A percentile compares a stretch with the other conserved stretches of the same genome.
Evolutionary conservation across 2,329 filamentous ascomycete species (phyloP).

Genomic region (Monilinia fructigena): DNA sequence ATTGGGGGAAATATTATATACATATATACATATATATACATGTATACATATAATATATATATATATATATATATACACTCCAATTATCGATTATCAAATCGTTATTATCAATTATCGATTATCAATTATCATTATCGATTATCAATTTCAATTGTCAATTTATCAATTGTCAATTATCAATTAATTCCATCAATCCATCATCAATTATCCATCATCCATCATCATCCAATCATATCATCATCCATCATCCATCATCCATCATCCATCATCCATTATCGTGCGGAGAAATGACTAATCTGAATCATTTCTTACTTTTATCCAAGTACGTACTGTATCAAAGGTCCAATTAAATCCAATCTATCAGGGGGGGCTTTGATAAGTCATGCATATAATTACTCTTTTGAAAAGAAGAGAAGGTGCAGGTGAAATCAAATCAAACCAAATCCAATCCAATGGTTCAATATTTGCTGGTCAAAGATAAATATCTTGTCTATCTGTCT

Average conservation of each 20-base stretch:
- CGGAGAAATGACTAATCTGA: neutral
- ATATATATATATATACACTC: no score
- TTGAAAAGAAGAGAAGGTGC: neutral
- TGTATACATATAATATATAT: no score
- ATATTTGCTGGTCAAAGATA: no score
- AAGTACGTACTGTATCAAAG: neutral
- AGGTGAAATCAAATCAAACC: no score
- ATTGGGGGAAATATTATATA: no score
- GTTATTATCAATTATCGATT: neutral
- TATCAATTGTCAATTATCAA: no score
- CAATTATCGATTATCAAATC: no score
- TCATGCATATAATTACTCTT: constrained; percentile 2
- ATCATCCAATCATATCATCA: neutral
- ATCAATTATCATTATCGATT: neutral
- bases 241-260: no score
- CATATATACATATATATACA: no score
- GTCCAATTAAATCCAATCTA: neutral
- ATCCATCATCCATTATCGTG: neutral
- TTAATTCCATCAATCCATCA: neutral
- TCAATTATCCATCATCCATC: neutral
- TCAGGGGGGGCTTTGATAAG: neutral
- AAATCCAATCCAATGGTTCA: no score
- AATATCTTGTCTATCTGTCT: no score
- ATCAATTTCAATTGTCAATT: no score
- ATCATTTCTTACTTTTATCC: neutral